Evolutionary conservation across 805 yeast species (phyloP).

Genomic region (Candida methanosorbosa): DNA sequence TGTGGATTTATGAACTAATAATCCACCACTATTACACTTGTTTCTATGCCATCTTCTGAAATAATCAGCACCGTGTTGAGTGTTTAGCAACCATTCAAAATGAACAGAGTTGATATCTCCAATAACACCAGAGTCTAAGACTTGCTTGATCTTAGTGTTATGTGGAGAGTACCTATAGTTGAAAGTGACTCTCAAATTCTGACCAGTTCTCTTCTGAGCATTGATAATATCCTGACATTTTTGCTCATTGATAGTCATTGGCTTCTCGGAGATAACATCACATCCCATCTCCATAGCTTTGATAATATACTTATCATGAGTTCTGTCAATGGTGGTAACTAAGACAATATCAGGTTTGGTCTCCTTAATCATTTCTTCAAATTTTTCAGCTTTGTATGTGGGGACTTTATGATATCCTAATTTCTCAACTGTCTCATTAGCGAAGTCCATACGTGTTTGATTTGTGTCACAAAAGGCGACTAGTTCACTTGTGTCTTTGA

Average conservation of each 20-base stretch:
- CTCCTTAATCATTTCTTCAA: constrained; percentile 1
- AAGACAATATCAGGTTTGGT: constrained; percentile 3
- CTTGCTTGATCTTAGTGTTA: constrained; percentile 2
- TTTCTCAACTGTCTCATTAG: constrained; percentile 1
- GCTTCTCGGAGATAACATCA: constrained; percentile 3
- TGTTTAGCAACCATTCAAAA: constrained; percentile 3
- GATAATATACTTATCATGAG: constrained; percentile 3
- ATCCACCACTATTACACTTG: constrained; percentile 2
- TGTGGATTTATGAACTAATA: constrained; percentile 2
- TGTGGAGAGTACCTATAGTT: constrained; percentile 3
- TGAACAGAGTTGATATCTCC: constrained; percentile 2
- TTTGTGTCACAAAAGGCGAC: constrained; percentile 3
- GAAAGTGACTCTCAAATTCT: constrained; percentile 2
- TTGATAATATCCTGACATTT: constrained; percentile 2
- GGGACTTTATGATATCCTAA: constrained; percentile 1
- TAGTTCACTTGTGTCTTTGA: constrained; percentile 1
- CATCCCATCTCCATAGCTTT: constrained; percentile 2
- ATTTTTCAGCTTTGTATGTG: background rate
- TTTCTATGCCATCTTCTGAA: constrained; percentile 4
- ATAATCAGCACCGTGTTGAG: constrained; percentile 4
- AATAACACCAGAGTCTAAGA: constrained; percentile 2
- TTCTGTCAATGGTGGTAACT: constrained; percentile 2
- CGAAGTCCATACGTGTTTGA: constrained; percentile 1
- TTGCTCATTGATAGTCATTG: constrained; percentile 2
- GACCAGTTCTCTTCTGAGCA: constrained; percentile 2